phyloP scores from a whole-genome alignment of 805 yeast species.

The Metschnikowia drakensbergensis region DNA sequence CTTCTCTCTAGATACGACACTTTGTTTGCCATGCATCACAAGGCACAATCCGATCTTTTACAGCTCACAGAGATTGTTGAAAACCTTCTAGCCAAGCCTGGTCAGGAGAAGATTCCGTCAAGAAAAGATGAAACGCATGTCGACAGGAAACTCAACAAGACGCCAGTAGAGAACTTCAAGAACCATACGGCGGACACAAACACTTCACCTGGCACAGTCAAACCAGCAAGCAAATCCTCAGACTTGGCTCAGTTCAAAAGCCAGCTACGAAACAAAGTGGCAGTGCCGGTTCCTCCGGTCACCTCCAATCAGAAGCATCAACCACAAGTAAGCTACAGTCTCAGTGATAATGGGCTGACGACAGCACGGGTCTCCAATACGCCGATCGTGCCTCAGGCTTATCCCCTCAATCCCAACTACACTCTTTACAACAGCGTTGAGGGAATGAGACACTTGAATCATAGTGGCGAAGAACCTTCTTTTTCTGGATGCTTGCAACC shows the following conservation, averaged over 20 bases:
- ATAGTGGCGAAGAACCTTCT: background rate
- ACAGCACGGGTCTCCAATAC: constrained; percentile 14
- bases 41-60: constrained; percentile 51
- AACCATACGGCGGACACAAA: constrained; percentile 9
- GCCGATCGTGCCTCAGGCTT: constrained; percentile 32
- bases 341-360: constrained; percentile 11
- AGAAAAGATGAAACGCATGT: constrained; percentile 6
- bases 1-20: constrained; percentile 46
- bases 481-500: constrained; percentile 2
- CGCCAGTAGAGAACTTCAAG: constrained; percentile 11
- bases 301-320: constrained; percentile 1
- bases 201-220: constrained; percentile 16
- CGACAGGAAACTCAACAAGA: constrained; percentile 9
- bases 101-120: background rate
- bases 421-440: constrained; percentile 25
- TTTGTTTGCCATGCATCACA: constrained; percentile 45
- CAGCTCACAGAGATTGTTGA: constrained; percentile 47
- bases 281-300: background rate
- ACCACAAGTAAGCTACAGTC: constrained; percentile 9
- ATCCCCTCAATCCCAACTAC: constrained; percentile 35
- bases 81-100: constrained; percentile 10
- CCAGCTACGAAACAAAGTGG: constrained; percentile 9
- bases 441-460: background rate
- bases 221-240: constrained; percentile 2
- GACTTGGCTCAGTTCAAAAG: constrained; percentile 12